phyloP scores from a whole-genome alignment of 768 basidiomycete genomes.

The Chiua virens region DNA sequence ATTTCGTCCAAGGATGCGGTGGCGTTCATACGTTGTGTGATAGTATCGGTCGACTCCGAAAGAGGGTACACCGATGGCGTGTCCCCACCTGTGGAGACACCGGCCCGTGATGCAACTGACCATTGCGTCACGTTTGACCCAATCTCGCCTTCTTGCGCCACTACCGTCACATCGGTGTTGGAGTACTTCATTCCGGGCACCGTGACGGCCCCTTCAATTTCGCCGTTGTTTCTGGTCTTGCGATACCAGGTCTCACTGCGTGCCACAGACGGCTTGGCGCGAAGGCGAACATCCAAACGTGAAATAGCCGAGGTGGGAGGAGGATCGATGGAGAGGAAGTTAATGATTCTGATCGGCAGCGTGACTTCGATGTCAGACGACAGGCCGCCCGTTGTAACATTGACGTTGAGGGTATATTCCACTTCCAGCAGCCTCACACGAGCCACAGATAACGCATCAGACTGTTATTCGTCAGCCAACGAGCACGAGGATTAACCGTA shows the following conservation, averaged over 20 bases:
- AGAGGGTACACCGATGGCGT: conserved; percentile 26
- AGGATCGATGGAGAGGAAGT: conserved; percentile 84
- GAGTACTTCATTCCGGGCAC: conserved; percentile 36
- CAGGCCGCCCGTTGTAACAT: conserved; percentile 56
- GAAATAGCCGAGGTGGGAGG: conserved; percentile 47
- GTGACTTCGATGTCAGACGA: conserved; percentile 66
- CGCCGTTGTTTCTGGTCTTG: conserved; percentile 23
- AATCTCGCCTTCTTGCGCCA: conserved; percentile 20
- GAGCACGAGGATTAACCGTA: background rate
- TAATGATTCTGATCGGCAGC: conserved; percentile 76
- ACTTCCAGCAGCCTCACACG: conserved; percentile 76
- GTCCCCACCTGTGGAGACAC: conserved; percentile 11
- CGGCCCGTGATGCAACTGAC: conserved; percentile 8
- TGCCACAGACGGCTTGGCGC: conserved; percentile 20
- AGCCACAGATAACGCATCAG: conserved; percentile 66
- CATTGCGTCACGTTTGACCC: conserved; percentile 1
- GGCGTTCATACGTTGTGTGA: conserved; percentile 15
- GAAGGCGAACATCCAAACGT: conserved; percentile 18
- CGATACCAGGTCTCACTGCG: conserved; percentile 31
- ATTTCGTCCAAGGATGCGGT: conserved; percentile 29
- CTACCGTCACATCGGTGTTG: conserved; percentile 25
- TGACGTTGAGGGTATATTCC: conserved; percentile 67
- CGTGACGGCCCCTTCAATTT: conserved; percentile 16
- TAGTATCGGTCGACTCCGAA: conserved; percentile 26
- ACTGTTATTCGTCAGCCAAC: conserved; percentile 37